These are phyloP conservation scores for Spergularia azorica DNA, from an alignment of 179 eudicot species.

Conservation along the genomic window DNA sequence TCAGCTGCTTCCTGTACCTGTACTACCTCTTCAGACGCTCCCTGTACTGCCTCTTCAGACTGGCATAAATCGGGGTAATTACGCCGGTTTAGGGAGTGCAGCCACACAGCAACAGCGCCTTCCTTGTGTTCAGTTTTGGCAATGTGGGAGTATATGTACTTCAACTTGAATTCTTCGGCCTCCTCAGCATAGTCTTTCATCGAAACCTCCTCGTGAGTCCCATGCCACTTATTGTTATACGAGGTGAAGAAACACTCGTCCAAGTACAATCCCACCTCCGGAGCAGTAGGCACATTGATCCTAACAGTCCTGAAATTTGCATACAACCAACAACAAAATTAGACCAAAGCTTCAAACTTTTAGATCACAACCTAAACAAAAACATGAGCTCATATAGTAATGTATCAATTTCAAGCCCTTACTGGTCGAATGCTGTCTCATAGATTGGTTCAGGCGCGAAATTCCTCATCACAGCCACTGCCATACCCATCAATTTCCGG, in stretches of 20 bases:
- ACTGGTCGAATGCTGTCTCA: conserved; percentile 69
- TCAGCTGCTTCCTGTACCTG: background rate
- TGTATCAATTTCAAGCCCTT: conserved; percentile 25
- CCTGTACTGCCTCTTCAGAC: conserved; percentile 6
- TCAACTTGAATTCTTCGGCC: conserved; percentile 84
- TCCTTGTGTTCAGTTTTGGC: conserved; percentile 77
- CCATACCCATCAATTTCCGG: conserved; percentile 86
- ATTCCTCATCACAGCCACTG: conserved; percentile 82
- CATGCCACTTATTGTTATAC: conserved; percentile 76
- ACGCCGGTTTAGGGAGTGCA: conserved; percentile 83
- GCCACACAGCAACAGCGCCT: conserved; percentile 79
- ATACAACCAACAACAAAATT: conserved; percentile 2
- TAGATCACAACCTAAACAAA: background rate
- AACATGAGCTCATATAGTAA: background rate
- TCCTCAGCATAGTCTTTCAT: conserved; percentile 71
- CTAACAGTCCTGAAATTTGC: conserved; percentile 52
- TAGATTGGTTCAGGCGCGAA: conserved; percentile 67
- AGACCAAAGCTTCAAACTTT: background rate
- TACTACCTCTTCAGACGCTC: background rate
- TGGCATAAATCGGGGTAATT: conserved; percentile 77
- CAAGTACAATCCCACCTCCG: conserved; percentile 90
- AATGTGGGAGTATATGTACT: conserved; percentile 74
- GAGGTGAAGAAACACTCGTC: conserved; percentile 92
- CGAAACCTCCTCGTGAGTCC: conserved; percentile 78
- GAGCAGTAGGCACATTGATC: conserved; percentile 90